Percentiles rank a stretch among this genome's conserved stretches.
phyloP scores from a whole-genome alignment of 2,329 filamentous ascomycete species.

The Cladosporium sp. region DNA sequence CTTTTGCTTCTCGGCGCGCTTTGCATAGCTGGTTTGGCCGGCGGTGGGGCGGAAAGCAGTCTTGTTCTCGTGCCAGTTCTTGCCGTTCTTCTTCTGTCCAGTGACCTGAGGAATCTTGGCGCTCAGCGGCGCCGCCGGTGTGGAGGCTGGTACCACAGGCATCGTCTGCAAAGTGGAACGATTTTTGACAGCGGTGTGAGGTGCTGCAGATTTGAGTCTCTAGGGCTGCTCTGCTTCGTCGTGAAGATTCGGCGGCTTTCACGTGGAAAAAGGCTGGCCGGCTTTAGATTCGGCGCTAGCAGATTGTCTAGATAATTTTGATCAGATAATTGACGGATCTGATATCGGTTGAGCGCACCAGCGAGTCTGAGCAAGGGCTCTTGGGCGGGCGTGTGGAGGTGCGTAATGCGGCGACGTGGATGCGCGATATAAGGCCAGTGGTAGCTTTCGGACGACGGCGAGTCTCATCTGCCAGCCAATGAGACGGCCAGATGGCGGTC shows the following conservation, averaged over 20 bases:
- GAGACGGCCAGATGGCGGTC: background rate
- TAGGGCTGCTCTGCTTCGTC: background rate
- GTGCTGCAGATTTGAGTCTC: slow-evolving; percentile 15
- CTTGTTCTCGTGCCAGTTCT: slow-evolving; percentile 86
- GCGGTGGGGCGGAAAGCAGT: slow-evolving; percentile 79
- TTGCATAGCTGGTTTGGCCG: slow-evolving; percentile 73
- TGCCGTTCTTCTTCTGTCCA: slow-evolving; percentile 84
- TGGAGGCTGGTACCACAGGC: slow-evolving; percentile 26
- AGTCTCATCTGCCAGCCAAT: background rate
- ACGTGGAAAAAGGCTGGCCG: slow-evolving; percentile 1
- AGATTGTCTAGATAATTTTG: background rate
- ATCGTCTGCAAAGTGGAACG: slow-evolving; percentile 7
- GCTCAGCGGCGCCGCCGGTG: slow-evolving; percentile 33
- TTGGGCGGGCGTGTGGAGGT: background rate
- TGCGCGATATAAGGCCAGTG: slow-evolving; percentile 1
- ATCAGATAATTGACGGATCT: background rate
- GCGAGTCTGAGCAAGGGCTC: background rate
- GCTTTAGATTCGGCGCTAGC: background rate
- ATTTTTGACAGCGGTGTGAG: slow-evolving; percentile 20
- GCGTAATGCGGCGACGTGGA: background rate
- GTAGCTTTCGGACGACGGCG: background rate
- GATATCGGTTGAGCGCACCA: background rate
- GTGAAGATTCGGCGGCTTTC: background rate
- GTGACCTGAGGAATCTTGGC: slow-evolving; percentile 24
- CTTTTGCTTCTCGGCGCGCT: slow-evolving; percentile 67